A percentile compares a stretch with the other conserved stretches of the same genome.
Evolutionary conservation across 176 grass and related monocot species (phyloP).

Genomic region (Aegilops umbellulata): DNA sequence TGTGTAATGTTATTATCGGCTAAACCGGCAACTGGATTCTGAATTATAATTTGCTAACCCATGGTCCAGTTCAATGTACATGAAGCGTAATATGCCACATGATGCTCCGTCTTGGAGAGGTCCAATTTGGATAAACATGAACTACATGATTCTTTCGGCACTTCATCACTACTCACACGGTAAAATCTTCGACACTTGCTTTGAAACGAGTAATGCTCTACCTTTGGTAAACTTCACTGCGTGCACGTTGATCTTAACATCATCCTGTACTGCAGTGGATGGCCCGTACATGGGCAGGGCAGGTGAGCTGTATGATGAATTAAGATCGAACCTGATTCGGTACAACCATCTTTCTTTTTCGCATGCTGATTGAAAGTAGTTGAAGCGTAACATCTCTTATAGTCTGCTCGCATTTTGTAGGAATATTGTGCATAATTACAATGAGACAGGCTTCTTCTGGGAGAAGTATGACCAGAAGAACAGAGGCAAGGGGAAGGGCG

Average conservation of each 20-base stretch:
- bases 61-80: constrained; percentile 80
- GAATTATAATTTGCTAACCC: neutral
- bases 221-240: neutral
- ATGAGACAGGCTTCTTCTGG: constrained; percentile 85
- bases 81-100: constrained; percentile 96
- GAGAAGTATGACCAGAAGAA: constrained; percentile 88
- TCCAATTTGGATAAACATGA: constrained; percentile 98
- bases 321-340: constrained; percentile 91
- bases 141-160: constrained; percentile 92
- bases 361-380: no score
- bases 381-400: neutral
- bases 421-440: constrained; percentile 76
- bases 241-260: neutral
- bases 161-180: constrained; percentile 79
- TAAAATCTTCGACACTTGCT: constrained; percentile 26
- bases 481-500: constrained; percentile 87
- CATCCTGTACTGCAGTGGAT: constrained; percentile 48
- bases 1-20: neutral
- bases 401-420: constrained; percentile 21
- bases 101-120: constrained; percentile 93
- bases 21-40: neutral
- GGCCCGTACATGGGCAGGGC: constrained; percentile 69
- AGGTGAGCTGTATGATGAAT: constrained; percentile 52
- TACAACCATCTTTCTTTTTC: constrained; percentile 14
- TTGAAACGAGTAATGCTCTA: neutral